Conservation (phyloP, 2,329 filamentous ascomycete species). For the Colletotrichum theobromicola region DNA sequence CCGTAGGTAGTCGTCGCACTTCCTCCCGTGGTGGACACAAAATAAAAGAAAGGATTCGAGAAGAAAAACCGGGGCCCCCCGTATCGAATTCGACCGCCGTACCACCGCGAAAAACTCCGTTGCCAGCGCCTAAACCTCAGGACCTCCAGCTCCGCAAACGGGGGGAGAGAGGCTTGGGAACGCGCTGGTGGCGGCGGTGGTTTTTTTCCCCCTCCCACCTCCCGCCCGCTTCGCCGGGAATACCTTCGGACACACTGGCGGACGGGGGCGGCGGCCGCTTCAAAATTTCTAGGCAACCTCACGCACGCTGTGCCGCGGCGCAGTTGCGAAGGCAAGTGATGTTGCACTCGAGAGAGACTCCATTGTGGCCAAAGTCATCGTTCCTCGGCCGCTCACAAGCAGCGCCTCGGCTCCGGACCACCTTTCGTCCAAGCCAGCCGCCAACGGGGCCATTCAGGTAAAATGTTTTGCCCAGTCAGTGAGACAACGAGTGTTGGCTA, state of each 20-base stretch:
- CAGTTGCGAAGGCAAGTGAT: neutral
- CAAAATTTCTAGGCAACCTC: neutral
- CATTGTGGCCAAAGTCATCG: neutral
- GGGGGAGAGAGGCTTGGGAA: neutral
- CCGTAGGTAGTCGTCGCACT: neutral
- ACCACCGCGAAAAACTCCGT: conserved; percentile 16
- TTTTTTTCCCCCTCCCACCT: neutral
- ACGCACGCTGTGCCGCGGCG: neutral
- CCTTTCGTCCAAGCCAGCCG: neutral
- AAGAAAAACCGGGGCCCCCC: neutral
- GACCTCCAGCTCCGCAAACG: conserved; percentile 12
- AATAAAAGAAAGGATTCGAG: neutral
- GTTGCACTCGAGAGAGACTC: neutral
- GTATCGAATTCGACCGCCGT: conserved; percentile 9
- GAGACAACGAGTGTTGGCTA: neutral
- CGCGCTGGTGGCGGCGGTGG: neutral
- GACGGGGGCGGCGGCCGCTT: neutral
- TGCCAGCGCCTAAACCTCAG: neutral
- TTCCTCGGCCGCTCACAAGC: neutral
- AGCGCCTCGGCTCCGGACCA: neutral
- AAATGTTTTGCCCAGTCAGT: neutral
- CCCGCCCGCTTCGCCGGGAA: neutral
- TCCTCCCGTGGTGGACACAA: neutral
- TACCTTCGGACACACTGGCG: neutral
- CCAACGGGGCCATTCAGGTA: neutral